Base-by-base conservation (phyloP, 1,139 yeast species). In the Nematodospora anomalae region DNA sequence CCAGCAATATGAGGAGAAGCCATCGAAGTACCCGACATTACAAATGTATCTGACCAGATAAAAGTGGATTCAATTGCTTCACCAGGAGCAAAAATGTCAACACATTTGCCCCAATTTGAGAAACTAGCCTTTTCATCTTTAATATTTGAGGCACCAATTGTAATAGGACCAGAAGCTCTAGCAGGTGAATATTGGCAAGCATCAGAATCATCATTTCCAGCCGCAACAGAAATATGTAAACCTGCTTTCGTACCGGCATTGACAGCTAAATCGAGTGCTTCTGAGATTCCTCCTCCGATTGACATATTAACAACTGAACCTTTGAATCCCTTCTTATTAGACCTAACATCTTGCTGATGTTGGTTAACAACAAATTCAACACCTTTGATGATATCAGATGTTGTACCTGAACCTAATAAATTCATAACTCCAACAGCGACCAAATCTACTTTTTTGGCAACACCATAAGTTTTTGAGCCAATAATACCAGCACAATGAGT, bases 401-500 rank as follows among this genome's bases (percentile, higher is more conserved):
- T 64, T 16, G 69, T 47, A 26, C 74, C 74, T 15, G 64, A 53
- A 24, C 74, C 75, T 37, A 62, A 52, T 29, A 61, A 55, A 49
- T 63, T 65, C 62, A 68, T 60, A 8, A 68, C 74, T 18, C 66
- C 63, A 15, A 69, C 66, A 6, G 74, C 74, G 35, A 66, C 71
- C 43, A 69, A 50, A 28, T 65, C 56, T 22, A 64, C 75, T 23
- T 63, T 53, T 48, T 69, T 69, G 38, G 74, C 74, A 27, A 69
- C 59, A 35, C 75, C 75, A 44, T 63, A 69, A 8, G 67, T 51
- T 47, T 55, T 57, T 29, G 71, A 64, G 21, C 71, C 75, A 49
- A 69, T 67, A 33, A 63, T 65, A 44, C 75, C 75, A 14, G 74
- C 74, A 51, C 70, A 66, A 47, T 69, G 75, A 30, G 72, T 67